These are phyloP conservation scores for Obelidium mucronatum DNA, from an alignment of 192 early-diverging fungal genomes.

Conservation along the genomic window DNA sequence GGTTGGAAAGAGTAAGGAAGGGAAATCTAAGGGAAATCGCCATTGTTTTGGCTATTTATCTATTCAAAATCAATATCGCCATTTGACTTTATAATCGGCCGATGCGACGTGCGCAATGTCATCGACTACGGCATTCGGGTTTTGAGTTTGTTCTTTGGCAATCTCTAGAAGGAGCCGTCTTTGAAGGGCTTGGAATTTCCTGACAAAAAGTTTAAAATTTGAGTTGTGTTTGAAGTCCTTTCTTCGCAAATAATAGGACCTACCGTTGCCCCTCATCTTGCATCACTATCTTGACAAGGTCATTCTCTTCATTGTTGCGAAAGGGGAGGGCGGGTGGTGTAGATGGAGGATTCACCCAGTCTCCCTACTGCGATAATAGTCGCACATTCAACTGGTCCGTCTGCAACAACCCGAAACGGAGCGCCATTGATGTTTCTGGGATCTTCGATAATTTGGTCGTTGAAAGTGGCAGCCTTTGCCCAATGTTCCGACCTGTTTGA, in stretches of 20 bases:
- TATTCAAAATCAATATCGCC: background rate
- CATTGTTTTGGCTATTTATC: background rate
- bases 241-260: background rate
- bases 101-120: slow-evolving; percentile 6
- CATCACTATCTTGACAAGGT: slow-evolving; percentile 11
- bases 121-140: slow-evolving; percentile 3
- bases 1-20: background rate
- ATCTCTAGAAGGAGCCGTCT: slow-evolving; percentile 3
- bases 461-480: slow-evolving; percentile 17
- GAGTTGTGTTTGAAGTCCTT: no score
- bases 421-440: background rate
- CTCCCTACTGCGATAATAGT: slow-evolving; percentile 13
- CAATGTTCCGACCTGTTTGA: no score
- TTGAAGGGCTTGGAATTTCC: slow-evolving; percentile 22
- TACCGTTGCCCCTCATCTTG: background rate
- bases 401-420: slow-evolving; percentile 1
- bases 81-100: background rate
- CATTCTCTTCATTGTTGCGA: background rate
- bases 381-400: slow-evolving; percentile 24
- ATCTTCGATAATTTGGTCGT: slow-evolving; percentile 13
- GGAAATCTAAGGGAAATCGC: background rate
- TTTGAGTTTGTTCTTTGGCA: slow-evolving; percentile 11
- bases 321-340: background rate
- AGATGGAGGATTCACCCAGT: slow-evolving; percentile 22
- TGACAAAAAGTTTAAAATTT: no score